Conservation (phyloP, 179 eudicot genomes). For the Vitellaria paradoxa region DNA sequence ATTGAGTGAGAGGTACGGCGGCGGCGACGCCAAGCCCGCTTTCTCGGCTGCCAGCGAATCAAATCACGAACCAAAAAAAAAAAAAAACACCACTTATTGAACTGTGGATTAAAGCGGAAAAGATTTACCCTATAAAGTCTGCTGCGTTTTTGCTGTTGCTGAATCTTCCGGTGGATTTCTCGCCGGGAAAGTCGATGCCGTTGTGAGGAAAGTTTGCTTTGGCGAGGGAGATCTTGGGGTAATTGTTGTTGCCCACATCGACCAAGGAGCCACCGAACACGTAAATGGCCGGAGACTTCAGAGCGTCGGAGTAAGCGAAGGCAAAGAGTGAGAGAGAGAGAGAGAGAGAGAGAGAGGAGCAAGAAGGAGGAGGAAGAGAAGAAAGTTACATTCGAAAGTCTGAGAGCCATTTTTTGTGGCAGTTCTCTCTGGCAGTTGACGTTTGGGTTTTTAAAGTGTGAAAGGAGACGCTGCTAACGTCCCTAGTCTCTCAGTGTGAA, state of each 20-base stretch:
- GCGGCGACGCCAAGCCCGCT: slow-evolving; percentile 44
- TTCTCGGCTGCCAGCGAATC: slow-evolving; percentile 52
- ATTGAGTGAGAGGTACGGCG: slow-evolving; percentile 29
- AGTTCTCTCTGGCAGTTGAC: too few relatives aligned
- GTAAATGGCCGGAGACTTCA: slow-evolving; percentile 54
- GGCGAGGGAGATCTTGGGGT: slow-evolving; percentile 40
- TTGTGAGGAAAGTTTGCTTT: slow-evolving; percentile 60
- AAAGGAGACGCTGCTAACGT: too few relatives aligned
- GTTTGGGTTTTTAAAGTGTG: too few relatives aligned
- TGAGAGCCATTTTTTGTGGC: too few relatives aligned
- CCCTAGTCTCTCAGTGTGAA: too few relatives aligned
- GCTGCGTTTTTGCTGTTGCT: slow-evolving; percentile 77
- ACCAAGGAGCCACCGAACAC: slow-evolving; percentile 80
- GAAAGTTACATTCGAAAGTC: too few relatives aligned
- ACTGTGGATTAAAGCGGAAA: background rate
- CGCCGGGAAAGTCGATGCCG: slow-evolving; percentile 38
- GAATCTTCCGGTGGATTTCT: slow-evolving; percentile 64
- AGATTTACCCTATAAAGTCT: slow-evolving; percentile 57
- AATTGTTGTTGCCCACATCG: too few relatives aligned
- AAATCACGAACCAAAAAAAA: background rate
- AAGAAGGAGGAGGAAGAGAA: too few relatives aligned
- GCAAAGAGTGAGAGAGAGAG: too few relatives aligned
- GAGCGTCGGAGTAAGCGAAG: too few relatives aligned
- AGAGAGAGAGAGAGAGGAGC: too few relatives aligned
- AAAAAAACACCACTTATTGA: background rate